Evolutionary conservation across 176 grass and related monocot species (phyloP).

Genomic region (Pharus latifolius): DNA sequence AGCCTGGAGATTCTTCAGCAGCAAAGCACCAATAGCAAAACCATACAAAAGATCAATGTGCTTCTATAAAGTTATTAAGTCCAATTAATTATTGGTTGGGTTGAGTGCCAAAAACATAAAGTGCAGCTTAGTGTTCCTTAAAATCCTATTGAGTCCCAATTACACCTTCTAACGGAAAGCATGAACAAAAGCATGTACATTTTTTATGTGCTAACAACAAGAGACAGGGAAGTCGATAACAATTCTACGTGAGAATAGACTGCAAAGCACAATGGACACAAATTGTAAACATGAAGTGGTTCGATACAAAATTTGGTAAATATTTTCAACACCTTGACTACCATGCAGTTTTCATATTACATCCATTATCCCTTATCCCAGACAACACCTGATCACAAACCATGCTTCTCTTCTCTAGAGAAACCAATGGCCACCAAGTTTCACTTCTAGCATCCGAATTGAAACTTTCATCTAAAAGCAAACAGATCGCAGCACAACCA

Average conservation of each 20-base stretch:
- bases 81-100: too few relatives aligned
- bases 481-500: not conserved
- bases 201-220: not conserved
- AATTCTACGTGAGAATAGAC: not conserved
- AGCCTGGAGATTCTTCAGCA: constrained; percentile 44
- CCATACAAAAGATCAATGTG: too few relatives aligned
- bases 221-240: not conserved
- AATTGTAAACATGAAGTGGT: not conserved
- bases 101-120: too few relatives aligned
- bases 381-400: not conserved
- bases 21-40: not conserved
- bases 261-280: not conserved
- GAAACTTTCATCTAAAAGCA: not conserved
- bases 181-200: not conserved
- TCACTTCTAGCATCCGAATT: not conserved
- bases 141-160: too few relatives aligned
- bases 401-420: not conserved
- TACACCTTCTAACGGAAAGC: too few relatives aligned
- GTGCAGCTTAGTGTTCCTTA: too few relatives aligned
- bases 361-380: not conserved
- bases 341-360: not conserved
- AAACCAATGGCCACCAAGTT: not conserved
- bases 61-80: too few relatives aligned
- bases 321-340: not conserved
- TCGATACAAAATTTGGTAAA: not conserved